Evolutionary conservation across 805 yeast genomes (phyloP).

Genomic region (Saturnispora gosingensis): DNA sequence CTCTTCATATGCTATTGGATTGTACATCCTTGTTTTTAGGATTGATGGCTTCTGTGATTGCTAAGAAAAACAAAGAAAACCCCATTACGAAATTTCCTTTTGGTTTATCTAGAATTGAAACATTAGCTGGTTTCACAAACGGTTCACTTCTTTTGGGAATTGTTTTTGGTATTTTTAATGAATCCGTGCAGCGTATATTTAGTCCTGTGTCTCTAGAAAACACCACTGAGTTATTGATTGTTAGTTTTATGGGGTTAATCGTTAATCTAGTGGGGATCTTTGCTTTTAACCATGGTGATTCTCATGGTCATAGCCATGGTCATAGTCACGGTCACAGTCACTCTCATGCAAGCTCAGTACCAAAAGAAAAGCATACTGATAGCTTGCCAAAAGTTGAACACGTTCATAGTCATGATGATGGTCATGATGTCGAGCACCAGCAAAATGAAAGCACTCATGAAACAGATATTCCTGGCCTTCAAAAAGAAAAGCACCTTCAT

Average conservation of each 20-base stretch:
- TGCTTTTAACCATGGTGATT: constrained; percentile 67
- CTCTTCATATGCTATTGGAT: constrained; percentile 93
- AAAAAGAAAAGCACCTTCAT: background rate
- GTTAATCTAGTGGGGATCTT: constrained; percentile 90
- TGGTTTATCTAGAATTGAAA: constrained; percentile 78
- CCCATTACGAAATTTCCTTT: constrained; percentile 55
- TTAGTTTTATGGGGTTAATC: constrained; percentile 71
- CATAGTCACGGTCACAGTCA: constrained; percentile 26
- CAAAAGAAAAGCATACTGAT: background rate
- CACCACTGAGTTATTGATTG: constrained; percentile 77
- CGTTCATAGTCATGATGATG: background rate
- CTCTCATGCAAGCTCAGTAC: constrained; percentile 10
- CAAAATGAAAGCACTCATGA: constrained; percentile 1
- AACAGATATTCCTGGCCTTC: background rate
- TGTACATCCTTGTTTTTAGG: constrained; percentile 88
- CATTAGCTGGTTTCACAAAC: constrained; percentile 91
- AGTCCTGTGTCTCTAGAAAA: constrained; percentile 70
- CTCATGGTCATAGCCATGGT: constrained; percentile 19
- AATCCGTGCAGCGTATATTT: constrained; percentile 72
- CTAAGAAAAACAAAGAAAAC: constrained; percentile 22
- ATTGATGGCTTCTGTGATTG: constrained; percentile 62
- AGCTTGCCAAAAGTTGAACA: background rate
- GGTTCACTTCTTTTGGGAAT: constrained; percentile 84
- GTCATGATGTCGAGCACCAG: no score
- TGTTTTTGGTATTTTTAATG: constrained; percentile 78